Conservation (phyloP, 2,329 filamentous ascomycete species). For the Epichloe sibirici region DNA sequence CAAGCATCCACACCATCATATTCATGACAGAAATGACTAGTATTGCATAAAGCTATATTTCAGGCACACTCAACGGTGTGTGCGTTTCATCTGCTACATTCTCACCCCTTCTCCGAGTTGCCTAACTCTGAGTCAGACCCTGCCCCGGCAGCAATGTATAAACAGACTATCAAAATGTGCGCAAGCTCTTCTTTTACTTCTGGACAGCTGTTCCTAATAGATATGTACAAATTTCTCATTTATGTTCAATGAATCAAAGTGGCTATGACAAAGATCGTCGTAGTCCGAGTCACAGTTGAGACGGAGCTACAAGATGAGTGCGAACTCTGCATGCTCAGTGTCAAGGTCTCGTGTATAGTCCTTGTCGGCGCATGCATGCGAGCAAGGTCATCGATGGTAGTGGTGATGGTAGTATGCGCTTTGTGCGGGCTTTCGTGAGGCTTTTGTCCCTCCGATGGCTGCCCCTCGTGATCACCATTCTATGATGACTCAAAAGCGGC, state of each 20-base stretch:
- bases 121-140: neutral
- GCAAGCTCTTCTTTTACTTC: neutral
- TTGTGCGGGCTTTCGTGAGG: neutral
- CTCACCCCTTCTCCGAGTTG: neutral
- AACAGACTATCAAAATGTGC: conserved; percentile 1
- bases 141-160: neutral
- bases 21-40: neutral
- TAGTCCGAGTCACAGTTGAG: conserved; percentile 11
- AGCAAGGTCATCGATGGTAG: neutral
- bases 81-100: neutral
- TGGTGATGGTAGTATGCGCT: neutral
- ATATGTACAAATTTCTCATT: conserved; percentile 10
- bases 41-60: conserved; percentile 2
- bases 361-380: neutral
- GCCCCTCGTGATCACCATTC: conserved; percentile 7
- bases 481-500: conserved; percentile 32
- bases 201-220: conserved; percentile 1
- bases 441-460: neutral
- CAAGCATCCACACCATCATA: neutral
- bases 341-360: neutral
- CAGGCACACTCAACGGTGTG: neutral
- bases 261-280: conserved; percentile 11
- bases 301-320: conserved; percentile 3
- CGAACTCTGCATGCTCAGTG: neutral
- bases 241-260: conserved; percentile 10